Conservation (phyloP, 2,329 filamentous ascomycete species). For the Trichoderma afroharzianum region DNA sequence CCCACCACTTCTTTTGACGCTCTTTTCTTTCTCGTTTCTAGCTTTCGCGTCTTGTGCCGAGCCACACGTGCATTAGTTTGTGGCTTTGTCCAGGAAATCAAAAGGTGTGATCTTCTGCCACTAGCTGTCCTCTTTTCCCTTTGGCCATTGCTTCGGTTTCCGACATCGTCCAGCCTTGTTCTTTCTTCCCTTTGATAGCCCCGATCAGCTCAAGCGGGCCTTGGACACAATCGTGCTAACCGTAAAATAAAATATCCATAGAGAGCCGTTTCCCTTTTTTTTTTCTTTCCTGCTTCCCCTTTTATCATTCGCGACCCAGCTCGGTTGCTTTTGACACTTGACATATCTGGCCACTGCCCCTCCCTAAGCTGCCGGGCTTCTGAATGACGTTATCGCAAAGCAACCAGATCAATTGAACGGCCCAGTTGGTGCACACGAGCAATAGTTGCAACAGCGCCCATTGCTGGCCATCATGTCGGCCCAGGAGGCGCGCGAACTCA, state of each 20-base stretch:
- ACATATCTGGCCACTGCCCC: constrained; percentile 12
- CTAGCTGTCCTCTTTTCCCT: constrained; percentile 14
- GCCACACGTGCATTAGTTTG: constrained; percentile 17
- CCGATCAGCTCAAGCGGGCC: neutral
- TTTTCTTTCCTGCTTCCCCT: neutral
- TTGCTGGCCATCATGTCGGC: constrained; percentile 32
- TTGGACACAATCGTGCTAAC: neutral
- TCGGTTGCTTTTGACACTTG: neutral
- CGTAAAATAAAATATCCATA: constrained; percentile 1
- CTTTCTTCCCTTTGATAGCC: neutral
- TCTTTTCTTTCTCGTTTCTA: constrained; percentile 2
- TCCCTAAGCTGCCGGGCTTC: constrained; percentile 4
- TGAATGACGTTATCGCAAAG: constrained; percentile 18
- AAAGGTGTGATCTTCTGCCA: constrained; percentile 1
- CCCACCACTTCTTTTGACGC: constrained; percentile 10
- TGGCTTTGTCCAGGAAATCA: constrained; percentile 10
- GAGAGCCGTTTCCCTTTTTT: neutral
- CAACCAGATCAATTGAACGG: constrained; percentile 16
- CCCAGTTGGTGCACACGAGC: constrained; percentile 1
- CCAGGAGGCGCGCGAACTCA: constrained; percentile 58
- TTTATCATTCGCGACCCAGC: neutral
- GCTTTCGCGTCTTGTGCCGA: constrained; percentile 11
- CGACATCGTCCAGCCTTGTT: constrained; percentile 1
- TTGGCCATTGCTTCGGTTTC: neutral
- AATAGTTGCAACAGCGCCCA: constrained; percentile 9